Percentiles rank a stretch among this genome's conserved stretches.
These are phyloP conservation scores for Hypoxylon crocopeplum DNA, from an alignment of 495 filamentous ascomycete species.

Conservation along the genomic window DNA sequence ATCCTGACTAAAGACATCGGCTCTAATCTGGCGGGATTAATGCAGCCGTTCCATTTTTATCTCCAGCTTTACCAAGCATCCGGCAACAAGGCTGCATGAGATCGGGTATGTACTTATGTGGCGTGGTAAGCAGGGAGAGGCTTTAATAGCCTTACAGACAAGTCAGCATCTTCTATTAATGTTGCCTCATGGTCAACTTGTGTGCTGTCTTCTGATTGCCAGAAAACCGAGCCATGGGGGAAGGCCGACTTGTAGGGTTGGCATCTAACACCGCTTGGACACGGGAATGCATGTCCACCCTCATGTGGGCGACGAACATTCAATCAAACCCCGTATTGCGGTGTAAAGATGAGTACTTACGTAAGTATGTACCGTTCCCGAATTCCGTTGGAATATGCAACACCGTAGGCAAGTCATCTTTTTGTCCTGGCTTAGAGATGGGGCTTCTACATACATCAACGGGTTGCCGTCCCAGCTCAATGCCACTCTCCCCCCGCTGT, in stretches of 20 bases:
- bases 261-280: too few species aligned
- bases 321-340: neutral
- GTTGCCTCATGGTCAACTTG: too few species aligned
- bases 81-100: slow-evolving; percentile 22
- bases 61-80: slow-evolving; percentile 34
- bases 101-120: slow-evolving; percentile 1
- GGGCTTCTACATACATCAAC: neutral
- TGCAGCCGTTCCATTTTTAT: slow-evolving; percentile 33
- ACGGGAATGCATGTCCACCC: too few species aligned
- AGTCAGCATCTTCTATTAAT: too few species aligned
- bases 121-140: neutral
- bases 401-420: slow-evolving; percentile 1
- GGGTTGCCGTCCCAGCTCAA: neutral
- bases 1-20: slow-evolving; percentile 55
- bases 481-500: neutral
- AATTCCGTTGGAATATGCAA: neutral
- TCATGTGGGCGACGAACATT: too few species aligned
- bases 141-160: neutral
- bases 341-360: slow-evolving; percentile 9
- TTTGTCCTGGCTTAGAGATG: neutral
- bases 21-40: slow-evolving; percentile 34
- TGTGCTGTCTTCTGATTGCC: too few species aligned
- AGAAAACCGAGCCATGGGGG: too few species aligned
- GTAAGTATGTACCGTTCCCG: neutral
- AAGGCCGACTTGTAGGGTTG: too few species aligned